Conservation (phyloP, 2,329 filamentous ascomycete species). For the Aureobasidium mangrovei region DNA sequence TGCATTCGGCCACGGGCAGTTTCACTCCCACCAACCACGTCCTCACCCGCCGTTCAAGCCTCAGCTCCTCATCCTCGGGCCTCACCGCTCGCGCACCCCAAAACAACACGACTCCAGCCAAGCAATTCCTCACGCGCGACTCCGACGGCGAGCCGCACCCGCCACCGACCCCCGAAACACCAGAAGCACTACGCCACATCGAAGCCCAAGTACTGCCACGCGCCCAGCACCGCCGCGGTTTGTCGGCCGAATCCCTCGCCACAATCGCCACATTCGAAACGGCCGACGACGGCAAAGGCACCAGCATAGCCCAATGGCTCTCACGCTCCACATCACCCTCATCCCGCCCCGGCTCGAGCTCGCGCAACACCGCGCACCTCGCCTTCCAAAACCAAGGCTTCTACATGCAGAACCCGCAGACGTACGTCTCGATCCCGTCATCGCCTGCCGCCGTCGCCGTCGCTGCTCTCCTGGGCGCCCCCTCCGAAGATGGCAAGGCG, state of each 20-base stretch:
- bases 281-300: constrained; percentile 28
- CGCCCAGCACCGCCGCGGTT: constrained; percentile 36
- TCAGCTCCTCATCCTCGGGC: background rate
- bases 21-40: constrained; percentile 40
- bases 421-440: constrained; percentile 24
- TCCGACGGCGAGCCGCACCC: background rate
- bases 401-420: constrained; percentile 16
- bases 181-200: constrained; percentile 26
- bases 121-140: background rate
- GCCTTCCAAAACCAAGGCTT: too few species aligned
- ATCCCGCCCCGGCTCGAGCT: background rate
- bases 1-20: constrained; percentile 83
- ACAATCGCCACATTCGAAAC: constrained; percentile 56
- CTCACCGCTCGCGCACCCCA: constrained; percentile 4
- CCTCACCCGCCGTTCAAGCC: background rate
- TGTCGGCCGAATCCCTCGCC: constrained; percentile 52
- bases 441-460: constrained; percentile 28
- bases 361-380: background rate
- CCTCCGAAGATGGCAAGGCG: constrained; percentile 16
- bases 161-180: constrained; percentile 22
- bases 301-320: constrained; percentile 3
- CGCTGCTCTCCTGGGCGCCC: constrained; percentile 33
- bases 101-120: background rate
- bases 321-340: background rate
- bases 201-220: constrained; percentile 15